A percentile compares a stretch with the other conserved stretches of the same genome.
These are phyloP conservation scores for Vitis hybrid DNA, from an alignment of 177 flowering plant species.

Conservation along the genomic window DNA sequence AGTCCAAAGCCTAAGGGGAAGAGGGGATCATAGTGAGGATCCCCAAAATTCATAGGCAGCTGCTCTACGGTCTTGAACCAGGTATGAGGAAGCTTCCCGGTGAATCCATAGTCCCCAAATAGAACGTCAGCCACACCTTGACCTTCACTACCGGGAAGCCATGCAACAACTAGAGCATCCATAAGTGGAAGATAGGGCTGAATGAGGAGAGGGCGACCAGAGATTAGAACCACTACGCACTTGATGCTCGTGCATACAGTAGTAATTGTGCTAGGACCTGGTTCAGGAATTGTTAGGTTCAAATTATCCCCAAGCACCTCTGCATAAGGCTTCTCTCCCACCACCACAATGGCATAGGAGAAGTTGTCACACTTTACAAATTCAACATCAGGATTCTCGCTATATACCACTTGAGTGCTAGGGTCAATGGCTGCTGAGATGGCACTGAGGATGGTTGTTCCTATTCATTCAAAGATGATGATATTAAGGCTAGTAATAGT, in stretches of 20 bases:
- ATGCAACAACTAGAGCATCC: conserved; percentile 17
- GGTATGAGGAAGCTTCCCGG: too few relatives aligned
- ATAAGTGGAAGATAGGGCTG: conserved; percentile 1
- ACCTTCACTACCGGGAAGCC: conserved; percentile 21
- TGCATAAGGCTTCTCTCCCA: not conserved
- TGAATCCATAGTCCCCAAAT: not conserved
- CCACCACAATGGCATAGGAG: too few relatives aligned
- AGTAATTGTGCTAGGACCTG: not conserved
- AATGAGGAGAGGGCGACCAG: conserved; percentile 12
- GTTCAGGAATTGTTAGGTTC: conserved; percentile 18
- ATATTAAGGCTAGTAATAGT: conserved; percentile 1
- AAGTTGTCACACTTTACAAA: too few relatives aligned
- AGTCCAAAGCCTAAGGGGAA: conserved; percentile 9
- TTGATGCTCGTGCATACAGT: conserved; percentile 22
- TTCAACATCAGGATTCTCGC: too few relatives aligned
- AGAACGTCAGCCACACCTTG: conserved; percentile 16
- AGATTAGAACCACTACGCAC: conserved; percentile 17
- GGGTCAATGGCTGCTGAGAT: conserved; percentile 2
- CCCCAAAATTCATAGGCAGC: conserved; percentile 15
- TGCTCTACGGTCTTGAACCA: too few relatives aligned
- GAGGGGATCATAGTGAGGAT: conserved; percentile 7
- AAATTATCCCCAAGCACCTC: conserved; percentile 20
- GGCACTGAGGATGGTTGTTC: too few relatives aligned
- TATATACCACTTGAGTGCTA: not conserved
- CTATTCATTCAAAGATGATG: not conserved